A percentile compares a stretch with the other conserved stretches of the same genome.
These are phyloP conservation scores for Botrytis squamosa DNA, from an alignment of 2,329 filamentous ascomycete species.

Conservation along the genomic window DNA sequence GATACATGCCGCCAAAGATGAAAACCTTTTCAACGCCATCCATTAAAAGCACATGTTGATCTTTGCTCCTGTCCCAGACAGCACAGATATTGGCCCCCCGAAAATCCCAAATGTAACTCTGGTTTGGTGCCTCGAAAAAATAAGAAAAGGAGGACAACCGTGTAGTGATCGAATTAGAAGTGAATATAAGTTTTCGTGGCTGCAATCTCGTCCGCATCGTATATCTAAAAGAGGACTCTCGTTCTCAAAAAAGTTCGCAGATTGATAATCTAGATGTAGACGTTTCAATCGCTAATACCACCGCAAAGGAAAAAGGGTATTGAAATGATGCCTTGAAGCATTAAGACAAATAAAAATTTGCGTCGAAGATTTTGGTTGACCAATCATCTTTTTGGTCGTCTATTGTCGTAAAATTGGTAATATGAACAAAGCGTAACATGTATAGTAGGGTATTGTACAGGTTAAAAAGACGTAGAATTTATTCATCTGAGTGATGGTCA, in stretches of 20 bases:
- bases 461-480: neutral
- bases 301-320: neutral
- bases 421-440: conserved; percentile 13
- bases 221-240: neutral
- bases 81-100: neutral
- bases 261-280: neutral
- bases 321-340: conserved; percentile 9
- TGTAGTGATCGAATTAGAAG: conserved; percentile 14
- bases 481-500: conserved; percentile 55
- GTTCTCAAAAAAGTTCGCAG: neutral
- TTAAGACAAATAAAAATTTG: neutral
- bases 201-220: neutral
- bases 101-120: neutral
- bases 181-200: neutral
- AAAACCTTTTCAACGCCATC: conserved; percentile 19
- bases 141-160: neutral
- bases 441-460: conserved; percentile 10
- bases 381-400: conserved; percentile 10
- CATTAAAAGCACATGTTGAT: conserved; percentile 9
- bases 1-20: conserved; percentile 2
- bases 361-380: conserved; percentile 1
- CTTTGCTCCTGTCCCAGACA: conserved; percentile 13
- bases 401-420: conserved; percentile 13
- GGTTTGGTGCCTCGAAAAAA: neutral
- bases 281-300: neutral